phyloP scores from a whole-genome alignment of 73 alveolate genomes.

The Chromera velia region DNA sequence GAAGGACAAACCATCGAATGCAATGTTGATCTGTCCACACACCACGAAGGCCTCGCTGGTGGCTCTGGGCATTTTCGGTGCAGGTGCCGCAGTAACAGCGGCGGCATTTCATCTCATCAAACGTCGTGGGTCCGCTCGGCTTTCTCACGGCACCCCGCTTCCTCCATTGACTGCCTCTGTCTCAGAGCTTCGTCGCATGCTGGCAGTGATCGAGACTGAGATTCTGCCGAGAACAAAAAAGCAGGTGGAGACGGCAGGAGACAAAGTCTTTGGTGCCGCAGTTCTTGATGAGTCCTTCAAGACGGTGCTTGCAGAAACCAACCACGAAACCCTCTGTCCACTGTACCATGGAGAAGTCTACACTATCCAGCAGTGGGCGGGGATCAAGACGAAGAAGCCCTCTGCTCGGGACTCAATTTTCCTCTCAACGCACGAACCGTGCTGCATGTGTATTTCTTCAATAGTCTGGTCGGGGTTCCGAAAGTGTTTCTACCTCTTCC shows the following conservation, averaged over 20 bases:
- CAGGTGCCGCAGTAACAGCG: too few relatives aligned
- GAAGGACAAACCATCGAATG: too few relatives aligned
- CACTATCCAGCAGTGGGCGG: background rate
- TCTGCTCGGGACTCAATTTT: conserved; percentile 7
- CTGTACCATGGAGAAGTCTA: conserved; percentile 20
- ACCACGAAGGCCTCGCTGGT: too few relatives aligned
- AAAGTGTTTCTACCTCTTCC: conserved; percentile 9
- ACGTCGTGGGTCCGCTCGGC: background rate
- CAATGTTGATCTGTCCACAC: too few relatives aligned
- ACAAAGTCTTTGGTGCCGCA: conserved; percentile 19
- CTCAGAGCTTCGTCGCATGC: background rate
- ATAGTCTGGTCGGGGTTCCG: conserved; percentile 18
- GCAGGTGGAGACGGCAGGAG: conserved; percentile 3
- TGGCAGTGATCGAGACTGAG: background rate
- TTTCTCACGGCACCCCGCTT: background rate
- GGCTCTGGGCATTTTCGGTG: too few relatives aligned
- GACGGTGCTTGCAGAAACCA: conserved; percentile 8
- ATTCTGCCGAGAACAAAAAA: background rate
- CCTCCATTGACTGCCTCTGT: too few relatives aligned
- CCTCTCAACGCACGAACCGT: conserved; percentile 25
- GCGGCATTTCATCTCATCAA: background rate
- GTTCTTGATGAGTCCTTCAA: background rate
- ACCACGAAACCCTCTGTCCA: conserved; percentile 19
- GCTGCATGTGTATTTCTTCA: conserved; percentile 22
- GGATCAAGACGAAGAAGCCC: background rate